Base-by-base conservation (phyloP, 176 grass and related monocot species). In the Oryza longistaminata region DNA sequence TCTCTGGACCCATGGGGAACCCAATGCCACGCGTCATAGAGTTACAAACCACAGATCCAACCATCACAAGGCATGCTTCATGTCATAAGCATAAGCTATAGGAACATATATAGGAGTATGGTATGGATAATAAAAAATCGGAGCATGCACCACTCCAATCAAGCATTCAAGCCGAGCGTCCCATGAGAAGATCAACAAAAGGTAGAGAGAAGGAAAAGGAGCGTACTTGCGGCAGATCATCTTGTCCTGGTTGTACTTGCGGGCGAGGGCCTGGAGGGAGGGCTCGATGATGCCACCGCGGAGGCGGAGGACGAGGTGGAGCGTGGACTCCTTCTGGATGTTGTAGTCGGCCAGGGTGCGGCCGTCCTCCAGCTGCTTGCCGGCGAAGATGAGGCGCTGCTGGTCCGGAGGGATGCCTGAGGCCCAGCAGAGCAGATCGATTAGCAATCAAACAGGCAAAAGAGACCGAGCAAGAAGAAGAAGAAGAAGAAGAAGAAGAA, bases 261-360 rank as follows among this genome's bases (percentile, higher is more conserved):
- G 91, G 17, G 95, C 95, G 70, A 97, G 92, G 49, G 95, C 95
- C 95, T 92, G 93, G 21, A 97, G 92, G 3, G 90, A 94, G 3
- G 95, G 92, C 71, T 94, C 95, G 60, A 92, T 92, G 88, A 97
- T 97, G 31, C 95, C 92, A 15, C 92, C 90, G 21, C 95, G 91
- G 9, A 97, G 95, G 83, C 95, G 93, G 17, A 94, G 95, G 4
- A 97, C 92, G 55, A 97, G 78, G 85, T 92, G 92, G 29, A 97
- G 86, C n/a, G 95, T 94, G 12, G 90, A 97, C 81, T 97, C 94
- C 91, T 97, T 94, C 88, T 97, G 95, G 77, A 97, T 97, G 90
- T 94, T 97, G 90, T 97, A 97, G 85, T 97, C 95, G 9, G 92
- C 95, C 1, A 97, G 86, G 12, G 92, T 97, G 76, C 92, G 88